A percentile compares a stretch with the other conserved stretches of the same genome.
Conservation (phyloP, 768 basidiomycete genomes). For the Rhodotorula diobovata region DNA sequence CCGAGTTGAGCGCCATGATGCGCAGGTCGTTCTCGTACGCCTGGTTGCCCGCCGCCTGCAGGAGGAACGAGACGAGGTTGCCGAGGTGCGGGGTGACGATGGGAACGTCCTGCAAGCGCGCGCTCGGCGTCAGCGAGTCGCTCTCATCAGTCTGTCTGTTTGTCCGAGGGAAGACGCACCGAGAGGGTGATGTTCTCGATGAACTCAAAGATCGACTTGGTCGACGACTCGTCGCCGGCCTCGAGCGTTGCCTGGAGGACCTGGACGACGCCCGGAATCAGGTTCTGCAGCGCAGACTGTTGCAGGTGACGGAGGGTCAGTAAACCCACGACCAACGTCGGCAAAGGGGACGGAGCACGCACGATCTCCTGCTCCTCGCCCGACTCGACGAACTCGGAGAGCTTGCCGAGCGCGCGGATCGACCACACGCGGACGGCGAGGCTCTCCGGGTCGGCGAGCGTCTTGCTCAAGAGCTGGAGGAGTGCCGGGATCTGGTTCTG, state of each 20-base stretch:
- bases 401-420: constrained; percentile 81
- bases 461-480: constrained; percentile 69
- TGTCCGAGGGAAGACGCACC: constrained; percentile 51
- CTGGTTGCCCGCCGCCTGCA: constrained; percentile 74
- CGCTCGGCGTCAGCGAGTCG: no score
- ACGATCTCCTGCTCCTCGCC: constrained; percentile 85
- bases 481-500: constrained; percentile 62
- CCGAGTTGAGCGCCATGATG: constrained; percentile 81
- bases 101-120: constrained; percentile 72
- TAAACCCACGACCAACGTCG: constrained; percentile 8
- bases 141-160: not conserved
- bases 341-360: constrained; percentile 45
- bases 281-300: constrained; percentile 77
- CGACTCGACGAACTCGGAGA: constrained; percentile 84
- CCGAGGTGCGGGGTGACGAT: constrained; percentile 81
- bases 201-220: constrained; percentile 88
- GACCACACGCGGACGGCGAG: constrained; percentile 85
- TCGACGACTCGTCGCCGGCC: constrained; percentile 68
- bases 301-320: not conserved
- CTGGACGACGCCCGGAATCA: constrained; percentile 80
- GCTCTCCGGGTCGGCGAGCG: constrained; percentile 77
- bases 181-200: constrained; percentile 92
- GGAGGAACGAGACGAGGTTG: constrained; percentile 80
- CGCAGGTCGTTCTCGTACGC: constrained; percentile 72
- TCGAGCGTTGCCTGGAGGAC: constrained; percentile 82